Base-by-base conservation (phyloP, 768 basidiomycete genomes). In the Suillus tomentosus region DNA sequence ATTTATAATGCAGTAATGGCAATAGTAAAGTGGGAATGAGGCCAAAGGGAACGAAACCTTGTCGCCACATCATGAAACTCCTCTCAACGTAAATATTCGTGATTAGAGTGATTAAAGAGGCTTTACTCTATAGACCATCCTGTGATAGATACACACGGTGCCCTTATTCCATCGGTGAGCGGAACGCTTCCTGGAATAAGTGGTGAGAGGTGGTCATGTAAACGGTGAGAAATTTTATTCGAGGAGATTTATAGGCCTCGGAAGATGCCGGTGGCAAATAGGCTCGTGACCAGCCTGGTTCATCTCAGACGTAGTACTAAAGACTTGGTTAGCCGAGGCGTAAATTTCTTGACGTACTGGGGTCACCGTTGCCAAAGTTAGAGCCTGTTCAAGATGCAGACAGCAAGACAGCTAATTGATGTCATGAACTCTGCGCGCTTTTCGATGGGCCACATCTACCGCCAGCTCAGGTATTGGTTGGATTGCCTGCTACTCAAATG, bases 61-160 rank as follows among this genome's bases (percentile, higher is more conserved):
- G 82, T 91, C 64, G 89, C 90, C 90, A 76, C 85, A 80, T 79
- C 87, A 92, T 92, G 91, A 93, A 93, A 92, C 91, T 90, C 89
- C 84, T 84, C 79, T 85, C 87, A 70, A 84, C 89, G 88, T 92
- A 78, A 67, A 72, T 73, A 62, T 78, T 73, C 80, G 89, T 83
- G 87, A 87, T 87, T 75, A 80, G 89, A 92, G 91, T 85, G 91
- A 92, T 93, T 92, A 92, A 85, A 74, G 81, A 82, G 90, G 90
- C 87, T 76, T 53, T 79, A 77, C 65, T 60, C 58, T 89, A 83
- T 84, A 67, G 75, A 80, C 86, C 86, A 81, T 75, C 79, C 70
- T 64, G 68, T 65, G 60, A 66, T 67, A 64, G 69, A 66, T 63
- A 71, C 67, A 74, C 84, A 82, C 80, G 70, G 59, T 67, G 64